Base-by-base conservation (phyloP, 2,329 filamentous ascomycete genomes). In the Gnomoniopsis sp. region DNA sequence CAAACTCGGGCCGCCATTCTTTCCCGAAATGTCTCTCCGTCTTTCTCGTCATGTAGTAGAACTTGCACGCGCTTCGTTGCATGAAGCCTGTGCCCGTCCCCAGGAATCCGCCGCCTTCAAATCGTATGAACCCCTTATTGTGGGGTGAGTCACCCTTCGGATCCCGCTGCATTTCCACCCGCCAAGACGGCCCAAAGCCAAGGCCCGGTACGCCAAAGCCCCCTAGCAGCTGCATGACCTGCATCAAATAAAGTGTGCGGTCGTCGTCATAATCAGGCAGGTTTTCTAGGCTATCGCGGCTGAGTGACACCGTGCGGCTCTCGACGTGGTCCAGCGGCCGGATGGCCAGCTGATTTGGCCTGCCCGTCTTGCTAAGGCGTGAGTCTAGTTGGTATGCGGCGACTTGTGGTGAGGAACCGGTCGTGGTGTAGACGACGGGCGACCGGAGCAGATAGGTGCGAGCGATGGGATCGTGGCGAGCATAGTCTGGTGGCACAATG, bases 11-110 rank as follows among this genome's bases (percentile, higher is more conserved):
- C 49, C 53, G 55, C 49, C 52, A 57, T 23, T 49, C 55, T 23
- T 57, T 47, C 17, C 38, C 14, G 21, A 63, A 30, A 15, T 43
- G 26, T 12, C 55, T 22, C n/a, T 22, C 51, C 30, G 50, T 48
- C 47, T 62, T 62, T 43, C 46, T 50, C 23, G 62, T 64, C 50
- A 58, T 34, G 30, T 65, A 62, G 53, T 58, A 64, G 55, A 65
- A 64, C 8, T 61, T 58, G 26, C 58, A 61, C 26, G 55, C 17
- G 23, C 48, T 53, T 34, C 36, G 49, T 47, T 52, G 47, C 44
- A 62, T 57, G 49, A 57, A 57, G 3, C 55, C 55, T 17, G 26
- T 46, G 1, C 55, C 55, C 55, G 51, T 57, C 26, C 55, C 55
- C 6, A 57, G 43, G 26, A 57, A 41, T 17, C 55, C 55, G 15